These are phyloP conservation scores for Nitzschia sp. DNA, from an alignment of 108 stramenopile species.

Conservation along the genomic window DNA sequence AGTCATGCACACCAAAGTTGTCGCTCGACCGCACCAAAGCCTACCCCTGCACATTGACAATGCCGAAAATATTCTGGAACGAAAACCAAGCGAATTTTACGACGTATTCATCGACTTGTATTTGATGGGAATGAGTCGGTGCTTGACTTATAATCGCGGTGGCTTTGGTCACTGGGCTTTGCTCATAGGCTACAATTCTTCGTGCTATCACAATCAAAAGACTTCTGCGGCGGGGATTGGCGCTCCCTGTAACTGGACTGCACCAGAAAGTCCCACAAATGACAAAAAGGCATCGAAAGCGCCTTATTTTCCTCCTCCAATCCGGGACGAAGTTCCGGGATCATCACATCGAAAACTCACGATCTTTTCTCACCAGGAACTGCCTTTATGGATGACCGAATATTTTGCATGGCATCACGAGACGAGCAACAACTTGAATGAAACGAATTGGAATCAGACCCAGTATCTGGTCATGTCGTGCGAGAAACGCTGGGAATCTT, in stretches of 20 bases:
- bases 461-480: constrained; percentile 46
- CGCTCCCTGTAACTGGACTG: constrained; percentile 21
- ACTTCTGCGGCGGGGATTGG: constrained; percentile 4
- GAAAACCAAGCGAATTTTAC: constrained; percentile 27
- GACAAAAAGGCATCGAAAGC: not conserved
- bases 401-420: constrained; percentile 49
- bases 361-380: not conserved
- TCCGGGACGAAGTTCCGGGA: not conserved
- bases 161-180: constrained; percentile 34
- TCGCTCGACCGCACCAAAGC: not conserved
- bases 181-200: constrained; percentile 31
- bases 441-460: constrained; percentile 26
- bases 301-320: not conserved
- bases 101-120: constrained; percentile 43
- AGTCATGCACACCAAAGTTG: not conserved
- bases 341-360: not conserved
- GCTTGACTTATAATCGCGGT: constrained; percentile 28
- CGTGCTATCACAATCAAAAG: constrained; percentile 24
- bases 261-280: not conserved
- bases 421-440: not conserved
- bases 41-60: constrained; percentile 25
- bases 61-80: constrained; percentile 6
- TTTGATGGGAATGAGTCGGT: constrained; percentile 35
- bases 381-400: constrained; percentile 49
- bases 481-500: not conserved